phyloP scores from a whole-genome alignment of 768 basidiomycete species.

The Mycena leptocephala region DNA sequence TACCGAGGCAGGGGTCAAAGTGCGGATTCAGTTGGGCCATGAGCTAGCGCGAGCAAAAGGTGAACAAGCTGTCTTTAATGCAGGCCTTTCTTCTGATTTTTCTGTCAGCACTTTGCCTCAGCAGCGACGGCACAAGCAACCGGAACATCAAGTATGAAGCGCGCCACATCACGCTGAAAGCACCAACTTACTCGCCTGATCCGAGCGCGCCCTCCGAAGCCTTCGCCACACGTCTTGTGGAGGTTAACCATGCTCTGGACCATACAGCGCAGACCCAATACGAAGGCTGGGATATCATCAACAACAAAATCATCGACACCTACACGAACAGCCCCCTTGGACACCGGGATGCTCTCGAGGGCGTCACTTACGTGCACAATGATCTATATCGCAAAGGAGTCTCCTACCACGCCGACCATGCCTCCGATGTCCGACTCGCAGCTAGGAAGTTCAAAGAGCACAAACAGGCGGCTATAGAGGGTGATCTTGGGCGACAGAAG shows the following conservation, averaged over 20 bases:
- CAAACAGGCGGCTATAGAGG: background rate
- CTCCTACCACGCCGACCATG: constrained; percentile 39
- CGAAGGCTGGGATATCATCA: constrained; percentile 28
- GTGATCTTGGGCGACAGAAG: background rate
- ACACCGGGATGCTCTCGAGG: background rate
- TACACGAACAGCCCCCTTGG: constrained; percentile 27
- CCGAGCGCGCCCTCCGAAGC: background rate
- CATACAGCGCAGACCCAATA: constrained; percentile 42
- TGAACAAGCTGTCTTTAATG: background rate
- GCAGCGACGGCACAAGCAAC: constrained; percentile 32
- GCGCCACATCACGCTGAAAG: constrained; percentile 18
- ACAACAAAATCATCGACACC: constrained; percentile 13
- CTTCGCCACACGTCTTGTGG: constrained; percentile 14
- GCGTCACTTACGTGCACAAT: background rate
- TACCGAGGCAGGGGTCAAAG: constrained; percentile 20
- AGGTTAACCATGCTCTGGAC: constrained; percentile 25
- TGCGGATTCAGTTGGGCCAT: constrained; percentile 9
- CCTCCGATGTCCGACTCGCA: constrained; percentile 29
- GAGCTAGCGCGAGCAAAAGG: constrained; percentile 4
- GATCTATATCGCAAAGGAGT: constrained; percentile 26
- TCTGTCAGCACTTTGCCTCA: background rate
- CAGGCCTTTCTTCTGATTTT: no score
- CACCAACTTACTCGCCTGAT: constrained; percentile 13
- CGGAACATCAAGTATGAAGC: constrained; percentile 33
- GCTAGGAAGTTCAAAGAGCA: background rate